Percentiles rank a stretch among this genome's conserved stretches.
Conservation (phyloP, 257 asterid genomes). For the Buddleja alternifolia region DNA sequence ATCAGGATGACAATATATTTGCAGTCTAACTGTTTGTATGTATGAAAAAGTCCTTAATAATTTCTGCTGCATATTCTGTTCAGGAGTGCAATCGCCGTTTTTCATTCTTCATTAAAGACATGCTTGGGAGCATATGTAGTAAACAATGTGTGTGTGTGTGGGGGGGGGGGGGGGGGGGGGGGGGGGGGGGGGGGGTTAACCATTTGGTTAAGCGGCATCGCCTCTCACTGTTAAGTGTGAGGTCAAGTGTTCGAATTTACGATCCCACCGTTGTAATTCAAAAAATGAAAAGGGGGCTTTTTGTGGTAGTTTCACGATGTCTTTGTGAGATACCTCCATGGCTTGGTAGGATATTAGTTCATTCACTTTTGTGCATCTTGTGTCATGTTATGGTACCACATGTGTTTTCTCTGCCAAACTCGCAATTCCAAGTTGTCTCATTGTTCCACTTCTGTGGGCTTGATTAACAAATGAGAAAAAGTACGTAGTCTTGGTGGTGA, state of each 20-base stretch:
- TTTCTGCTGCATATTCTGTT: conserved; percentile 7
- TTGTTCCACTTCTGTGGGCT: conserved; percentile 5
- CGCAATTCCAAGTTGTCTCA: neutral
- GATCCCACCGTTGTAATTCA: no score
- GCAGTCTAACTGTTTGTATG: neutral
- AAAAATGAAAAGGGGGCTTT: neutral
- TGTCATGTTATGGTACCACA: neutral
- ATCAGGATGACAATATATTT: neutral
- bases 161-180: no score
- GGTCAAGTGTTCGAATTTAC: no score
- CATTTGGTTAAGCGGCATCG: no score
- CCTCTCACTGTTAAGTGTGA: no score
- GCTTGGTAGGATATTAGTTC: neutral
- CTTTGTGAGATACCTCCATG: neutral
- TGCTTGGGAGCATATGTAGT: neutral
- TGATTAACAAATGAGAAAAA: conserved; percentile 1
- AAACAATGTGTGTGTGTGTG: no score
- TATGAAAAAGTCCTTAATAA: neutral
- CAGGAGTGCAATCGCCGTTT: conserved; percentile 4
- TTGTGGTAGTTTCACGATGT: neutral
- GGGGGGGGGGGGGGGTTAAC: no score
- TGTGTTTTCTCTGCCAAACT: neutral
- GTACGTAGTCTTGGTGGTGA: neutral
- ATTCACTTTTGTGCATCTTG: neutral
- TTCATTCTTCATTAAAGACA: neutral